Evolutionary conservation across 495 filamentous ascomycete genomes (phyloP), one percentile per base, ranked within the genome.

Genomic region (Lepraria neglecta): DNA sequence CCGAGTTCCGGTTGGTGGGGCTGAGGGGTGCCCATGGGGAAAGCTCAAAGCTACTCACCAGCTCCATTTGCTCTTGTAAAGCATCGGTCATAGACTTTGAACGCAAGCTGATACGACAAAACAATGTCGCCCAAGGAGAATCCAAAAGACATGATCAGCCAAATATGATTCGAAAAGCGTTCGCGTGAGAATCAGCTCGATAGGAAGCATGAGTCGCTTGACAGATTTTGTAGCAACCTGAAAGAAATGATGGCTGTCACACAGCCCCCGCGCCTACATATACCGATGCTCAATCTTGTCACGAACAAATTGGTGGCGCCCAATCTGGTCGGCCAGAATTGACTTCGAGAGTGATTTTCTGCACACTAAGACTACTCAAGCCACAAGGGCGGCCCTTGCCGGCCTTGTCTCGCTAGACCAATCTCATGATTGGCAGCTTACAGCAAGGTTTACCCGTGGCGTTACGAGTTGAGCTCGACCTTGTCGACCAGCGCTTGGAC

Each of bases 41-140:
- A 11, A 38, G n/a, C n/a, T 38, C 6, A 38, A 38, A 38, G 35
- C 28, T 35, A 50, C 56, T 59, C 56, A 59, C 56, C 56, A 38
- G 56, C 56, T 35, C 28, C 56, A 38, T 59, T 17, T 28, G 30
- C 56, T 59, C 30, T 59, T 19, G 57, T 68, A 31, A 66, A 68
- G 46, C 64, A 62, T 12, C 56, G 55, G 11, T 68, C 53, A 58
- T 67, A 65, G 5, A 65, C 27, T 19, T 27, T 33, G 4, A 15
- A 53, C 3, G 42, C 64, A 38, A 65, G 60, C 38, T 64, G 27
- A 30, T 65, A 63, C 4, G 51, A 54, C 9, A 54, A 14, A 12
- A 54, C 51, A n/a, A 54, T 54, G 21, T 54, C 51, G 6, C 56
- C 19, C 43, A 58, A 15, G 21, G 65, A 67, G 30, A 67, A 48